Evolutionary conservation across 75 land plant genomes (phyloP).

Genomic region (Pseudotsuga menziesii): DNA sequence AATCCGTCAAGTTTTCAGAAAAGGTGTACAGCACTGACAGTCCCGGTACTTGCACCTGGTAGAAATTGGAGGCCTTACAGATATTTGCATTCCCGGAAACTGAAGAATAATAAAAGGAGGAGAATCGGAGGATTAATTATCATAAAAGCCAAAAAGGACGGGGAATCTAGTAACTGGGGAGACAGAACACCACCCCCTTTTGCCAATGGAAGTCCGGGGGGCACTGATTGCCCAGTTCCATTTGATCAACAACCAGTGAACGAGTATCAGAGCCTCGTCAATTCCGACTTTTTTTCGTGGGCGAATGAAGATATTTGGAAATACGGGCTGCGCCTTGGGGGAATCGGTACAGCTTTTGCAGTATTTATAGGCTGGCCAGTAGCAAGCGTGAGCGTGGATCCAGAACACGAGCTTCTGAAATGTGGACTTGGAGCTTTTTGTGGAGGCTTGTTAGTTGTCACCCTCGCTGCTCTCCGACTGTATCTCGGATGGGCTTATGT

Average conservation of each 20-base stretch:
- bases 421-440: slow-evolving; percentile 49
- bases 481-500: slow-evolving; percentile 99
- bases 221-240: slow-evolving; percentile 78
- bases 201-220: slow-evolving; percentile 50
- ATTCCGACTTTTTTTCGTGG: slow-evolving; percentile 85
- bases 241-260: slow-evolving; percentile 90
- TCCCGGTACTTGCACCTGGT: background rate
- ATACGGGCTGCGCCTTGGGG: slow-evolving; percentile 47
- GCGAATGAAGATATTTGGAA: slow-evolving; percentile 53
- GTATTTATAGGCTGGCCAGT: slow-evolving; percentile 85
- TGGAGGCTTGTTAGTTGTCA: slow-evolving; percentile 67
- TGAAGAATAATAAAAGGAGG: too few species aligned
- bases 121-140: background rate
- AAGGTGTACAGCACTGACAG: background rate
- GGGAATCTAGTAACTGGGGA: background rate
- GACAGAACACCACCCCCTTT: slow-evolving; percentile 17
- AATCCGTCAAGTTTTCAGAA: background rate
- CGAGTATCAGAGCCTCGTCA: slow-evolving; percentile 65
- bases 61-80: background rate
- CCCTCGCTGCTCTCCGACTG: slow-evolving; percentile 72
- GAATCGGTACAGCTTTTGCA: slow-evolving; percentile 50
- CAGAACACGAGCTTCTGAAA: slow-evolving; percentile 38
- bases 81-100: too few species aligned
- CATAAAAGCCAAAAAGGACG: background rate
- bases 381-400: slow-evolving; percentile 45